These are phyloP conservation scores for Stephanodiscus minutulus DNA, from an alignment of 108 stramenopile species.

Conservation along the genomic window DNA sequence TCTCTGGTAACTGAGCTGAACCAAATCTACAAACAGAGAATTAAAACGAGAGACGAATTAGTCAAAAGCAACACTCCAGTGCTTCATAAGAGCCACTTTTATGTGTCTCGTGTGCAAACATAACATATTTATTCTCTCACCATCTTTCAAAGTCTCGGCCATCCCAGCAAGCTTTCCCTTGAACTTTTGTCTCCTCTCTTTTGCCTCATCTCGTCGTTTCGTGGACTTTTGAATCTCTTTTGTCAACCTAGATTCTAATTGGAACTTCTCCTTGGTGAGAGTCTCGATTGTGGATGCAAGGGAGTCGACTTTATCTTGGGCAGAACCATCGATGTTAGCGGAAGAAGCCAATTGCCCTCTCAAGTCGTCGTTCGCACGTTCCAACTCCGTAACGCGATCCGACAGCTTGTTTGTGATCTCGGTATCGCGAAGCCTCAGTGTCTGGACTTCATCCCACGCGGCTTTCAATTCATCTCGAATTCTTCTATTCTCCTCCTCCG, in stretches of 20 bases:
- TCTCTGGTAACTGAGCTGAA: background rate
- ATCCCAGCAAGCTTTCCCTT: slow-evolving; percentile 21
- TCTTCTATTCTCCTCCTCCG: background rate
- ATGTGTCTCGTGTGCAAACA: no score
- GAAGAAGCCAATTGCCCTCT: background rate
- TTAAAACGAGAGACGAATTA: no score
- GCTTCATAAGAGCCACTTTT: no score
- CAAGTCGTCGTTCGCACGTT: slow-evolving; percentile 1
- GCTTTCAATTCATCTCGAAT: background rate
- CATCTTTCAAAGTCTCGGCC: slow-evolving; percentile 26
- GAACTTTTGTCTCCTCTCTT: slow-evolving; percentile 21
- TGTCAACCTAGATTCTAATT: slow-evolving; percentile 22
- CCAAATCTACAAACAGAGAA: background rate
- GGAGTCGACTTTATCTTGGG: slow-evolving; percentile 1
- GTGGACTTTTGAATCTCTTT: slow-evolving; percentile 22
- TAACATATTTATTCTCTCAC: background rate
- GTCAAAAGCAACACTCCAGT: no score
- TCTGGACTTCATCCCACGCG: background rate
- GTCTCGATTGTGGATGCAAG: background rate
- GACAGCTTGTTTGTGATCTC: background rate
- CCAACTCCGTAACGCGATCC: slow-evolving; percentile 2
- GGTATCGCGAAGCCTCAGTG: background rate
- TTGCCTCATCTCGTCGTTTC: slow-evolving; percentile 17
- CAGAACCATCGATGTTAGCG: background rate
- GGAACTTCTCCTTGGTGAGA: slow-evolving; percentile 26